Evolutionary conservation across 2,329 filamentous ascomycete genomes (phyloP).

Genomic region (Cordyceps pruinosa): DNA sequence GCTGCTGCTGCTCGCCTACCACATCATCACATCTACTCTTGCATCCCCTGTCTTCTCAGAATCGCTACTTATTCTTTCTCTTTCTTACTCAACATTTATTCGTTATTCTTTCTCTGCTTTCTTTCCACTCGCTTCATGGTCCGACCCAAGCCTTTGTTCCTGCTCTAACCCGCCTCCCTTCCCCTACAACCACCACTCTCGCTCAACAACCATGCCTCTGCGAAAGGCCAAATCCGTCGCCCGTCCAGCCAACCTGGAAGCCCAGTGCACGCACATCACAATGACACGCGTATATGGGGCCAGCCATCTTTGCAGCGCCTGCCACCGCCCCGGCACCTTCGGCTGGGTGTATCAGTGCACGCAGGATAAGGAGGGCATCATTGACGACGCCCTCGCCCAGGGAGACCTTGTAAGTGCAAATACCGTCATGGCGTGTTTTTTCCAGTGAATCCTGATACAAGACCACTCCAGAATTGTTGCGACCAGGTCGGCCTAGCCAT

Average conservation of each 20-base stretch:
- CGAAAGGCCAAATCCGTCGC: conserved; percentile 4
- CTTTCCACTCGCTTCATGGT: background rate
- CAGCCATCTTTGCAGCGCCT: conserved; percentile 49
- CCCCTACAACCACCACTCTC: background rate
- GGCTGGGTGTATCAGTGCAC: conserved; percentile 72
- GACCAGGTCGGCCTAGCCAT: conserved; percentile 30
- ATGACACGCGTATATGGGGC: conserved; percentile 59
- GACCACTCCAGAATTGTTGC: conserved; percentile 16
- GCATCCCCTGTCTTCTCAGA: background rate
- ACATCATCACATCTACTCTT: conserved; percentile 9
- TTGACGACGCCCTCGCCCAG: conserved; percentile 23
- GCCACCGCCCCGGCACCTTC: conserved; percentile 46
- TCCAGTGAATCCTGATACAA: conserved; percentile 3
- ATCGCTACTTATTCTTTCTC: background rate
- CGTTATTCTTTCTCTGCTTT: background rate
- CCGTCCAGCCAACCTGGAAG: conserved; percentile 18
- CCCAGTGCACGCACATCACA: conserved; percentile 58
- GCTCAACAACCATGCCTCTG: background rate
- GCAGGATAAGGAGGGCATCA: conserved; percentile 49
- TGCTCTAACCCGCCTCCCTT: background rate
- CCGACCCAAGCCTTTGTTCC: background rate
- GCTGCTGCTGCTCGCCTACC: background rate
- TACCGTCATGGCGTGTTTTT: too few species aligned
- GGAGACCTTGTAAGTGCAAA: conserved; percentile 17
- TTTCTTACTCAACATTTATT: background rate